Percentiles rank a stretch among this genome's conserved stretches.
Conservation (phyloP, 805 yeast species). For the Wickerhamiella dianesei region DNA sequence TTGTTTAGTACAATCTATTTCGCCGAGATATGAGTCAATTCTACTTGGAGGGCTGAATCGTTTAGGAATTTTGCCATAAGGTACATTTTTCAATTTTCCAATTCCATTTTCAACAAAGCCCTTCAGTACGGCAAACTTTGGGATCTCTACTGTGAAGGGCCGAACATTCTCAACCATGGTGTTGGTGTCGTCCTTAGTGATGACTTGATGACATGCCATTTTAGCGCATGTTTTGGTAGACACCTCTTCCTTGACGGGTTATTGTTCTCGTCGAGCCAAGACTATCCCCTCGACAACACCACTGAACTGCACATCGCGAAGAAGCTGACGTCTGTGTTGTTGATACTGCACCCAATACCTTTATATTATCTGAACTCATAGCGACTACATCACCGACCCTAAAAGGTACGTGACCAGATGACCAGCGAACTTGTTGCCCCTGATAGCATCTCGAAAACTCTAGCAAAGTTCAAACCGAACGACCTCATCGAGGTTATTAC, state of each 20-base stretch:
- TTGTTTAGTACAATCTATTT: slow-evolving; percentile 11
- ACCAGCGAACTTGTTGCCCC: slow-evolving; percentile 11
- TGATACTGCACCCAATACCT: no score
- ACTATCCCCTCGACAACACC: no score
- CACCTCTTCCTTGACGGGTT: no score
- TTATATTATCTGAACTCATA: no score
- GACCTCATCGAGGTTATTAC: slow-evolving; percentile 37
- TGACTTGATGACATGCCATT: no score
- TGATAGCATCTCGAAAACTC: slow-evolving; percentile 34
- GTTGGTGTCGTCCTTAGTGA: no score
- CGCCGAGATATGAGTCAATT: slow-evolving; percentile 2
- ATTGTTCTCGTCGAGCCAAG: no score
- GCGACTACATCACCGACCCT: background rate
- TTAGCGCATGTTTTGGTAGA: no score
- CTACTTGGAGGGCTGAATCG: slow-evolving; percentile 9
- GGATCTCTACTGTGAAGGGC: slow-evolving; percentile 2
- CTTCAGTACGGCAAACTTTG: slow-evolving; percentile 7
- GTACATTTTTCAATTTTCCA: slow-evolving; percentile 11
- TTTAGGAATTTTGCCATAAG: slow-evolving; percentile 7
- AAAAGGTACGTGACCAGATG: background rate
- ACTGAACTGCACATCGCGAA: no score
- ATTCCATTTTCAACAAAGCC: slow-evolving; percentile 7
- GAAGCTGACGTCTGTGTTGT: no score
- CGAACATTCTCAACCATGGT: no score
- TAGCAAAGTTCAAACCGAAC: slow-evolving; percentile 37